Percentiles rank a stretch among this genome's conserved stretches.
Evolutionary conservation across 768 basidiomycete genomes (phyloP).

Genomic region (Psilocybe azurescens): DNA sequence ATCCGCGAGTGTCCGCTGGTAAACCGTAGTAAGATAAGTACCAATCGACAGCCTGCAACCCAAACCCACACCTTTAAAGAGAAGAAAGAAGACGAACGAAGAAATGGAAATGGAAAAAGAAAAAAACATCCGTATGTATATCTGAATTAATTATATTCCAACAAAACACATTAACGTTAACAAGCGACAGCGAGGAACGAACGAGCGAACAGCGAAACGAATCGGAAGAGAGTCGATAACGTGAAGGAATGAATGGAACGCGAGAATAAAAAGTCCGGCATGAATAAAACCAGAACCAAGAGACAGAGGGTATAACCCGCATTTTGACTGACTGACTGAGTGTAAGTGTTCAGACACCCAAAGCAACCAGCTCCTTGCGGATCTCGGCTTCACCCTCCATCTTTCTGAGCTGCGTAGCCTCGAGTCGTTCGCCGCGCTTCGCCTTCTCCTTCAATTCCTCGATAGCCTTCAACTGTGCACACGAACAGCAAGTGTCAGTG

Average conservation of each 20-base stretch:
- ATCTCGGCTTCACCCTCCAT: constrained; percentile 92
- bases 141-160: background rate
- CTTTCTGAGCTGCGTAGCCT: constrained; percentile 96
- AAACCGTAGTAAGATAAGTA: background rate
- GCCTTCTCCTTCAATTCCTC: constrained; percentile 96
- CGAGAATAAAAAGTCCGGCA: background rate
- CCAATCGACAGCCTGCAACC: background rate
- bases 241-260: background rate
- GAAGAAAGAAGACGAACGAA: background rate
- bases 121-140: background rate
- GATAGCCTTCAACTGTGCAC: constrained; percentile 91
- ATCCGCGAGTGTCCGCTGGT: background rate
- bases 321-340: background rate
- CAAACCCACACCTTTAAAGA: background rate
- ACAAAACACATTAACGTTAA: background rate
- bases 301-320: background rate
- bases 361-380: constrained; percentile 69
- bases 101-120: background rate
- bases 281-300: background rate
- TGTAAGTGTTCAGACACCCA: constrained; percentile 29
- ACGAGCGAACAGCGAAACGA: background rate
- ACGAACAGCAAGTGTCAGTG: background rate
- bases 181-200: background rate
- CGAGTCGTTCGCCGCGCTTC: constrained; percentile 87
- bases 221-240: background rate